Conservation (phyloP, 164 flowering plant species). For the Chloranthus sessilifolius region DNA sequence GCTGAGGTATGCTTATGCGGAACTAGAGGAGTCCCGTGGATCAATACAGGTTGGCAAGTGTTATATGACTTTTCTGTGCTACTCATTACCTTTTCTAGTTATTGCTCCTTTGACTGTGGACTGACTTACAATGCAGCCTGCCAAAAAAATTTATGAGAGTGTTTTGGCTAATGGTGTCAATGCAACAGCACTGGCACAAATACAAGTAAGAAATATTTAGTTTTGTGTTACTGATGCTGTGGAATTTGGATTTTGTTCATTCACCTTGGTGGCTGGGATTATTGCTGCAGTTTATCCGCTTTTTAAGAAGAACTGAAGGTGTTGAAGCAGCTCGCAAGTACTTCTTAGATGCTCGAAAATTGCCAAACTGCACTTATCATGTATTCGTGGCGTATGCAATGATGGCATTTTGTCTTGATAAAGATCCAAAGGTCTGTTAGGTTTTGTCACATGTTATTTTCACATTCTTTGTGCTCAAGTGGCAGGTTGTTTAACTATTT, state of each 20-base stretch:
- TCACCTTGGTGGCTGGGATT: background rate
- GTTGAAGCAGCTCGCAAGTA: constrained; percentile 96
- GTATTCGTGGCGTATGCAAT: constrained; percentile 91
- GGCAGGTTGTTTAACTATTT: no score
- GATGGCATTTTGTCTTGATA: constrained; percentile 97
- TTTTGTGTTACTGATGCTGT: background rate
- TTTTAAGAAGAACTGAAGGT: constrained; percentile 89
- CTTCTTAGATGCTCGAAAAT: constrained; percentile 87
- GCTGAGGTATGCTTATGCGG: constrained; percentile 92
- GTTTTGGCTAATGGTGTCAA: constrained; percentile 60
- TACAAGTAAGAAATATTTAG: constrained; percentile 53
- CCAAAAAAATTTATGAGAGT: constrained; percentile 84
- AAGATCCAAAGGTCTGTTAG: constrained; percentile 79
- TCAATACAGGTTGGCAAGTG: constrained; percentile 51
- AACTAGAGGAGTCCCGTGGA: constrained; percentile 95
- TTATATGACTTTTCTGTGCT: background rate
- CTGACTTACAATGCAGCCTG: constrained; percentile 53
- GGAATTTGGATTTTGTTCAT: constrained; percentile 1
- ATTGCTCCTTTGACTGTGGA: constrained; percentile 3
- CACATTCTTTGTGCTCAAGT: background rate
- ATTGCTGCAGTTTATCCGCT: constrained; percentile 72
- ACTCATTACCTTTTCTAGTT: background rate
- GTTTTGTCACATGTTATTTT: background rate
- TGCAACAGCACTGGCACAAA: constrained; percentile 74
- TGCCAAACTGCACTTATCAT: constrained; percentile 86